Evolutionary conservation across 2,329 filamentous ascomycete genomes (phyloP).

Genomic region (Camptophora hylomeconis): DNA sequence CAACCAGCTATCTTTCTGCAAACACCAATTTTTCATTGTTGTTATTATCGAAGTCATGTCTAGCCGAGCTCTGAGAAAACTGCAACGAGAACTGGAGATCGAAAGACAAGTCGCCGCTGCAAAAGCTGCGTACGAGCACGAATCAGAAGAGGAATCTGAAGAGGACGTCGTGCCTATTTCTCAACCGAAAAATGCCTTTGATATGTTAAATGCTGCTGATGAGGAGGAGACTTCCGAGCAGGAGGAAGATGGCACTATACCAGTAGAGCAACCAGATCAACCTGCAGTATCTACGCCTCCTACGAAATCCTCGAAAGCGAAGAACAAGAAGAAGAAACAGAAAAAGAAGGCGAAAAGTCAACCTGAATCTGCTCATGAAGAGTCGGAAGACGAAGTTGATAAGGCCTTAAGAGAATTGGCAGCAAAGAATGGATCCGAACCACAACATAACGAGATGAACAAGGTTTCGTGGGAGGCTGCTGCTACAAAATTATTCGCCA

Average conservation of each 20-base stretch:
- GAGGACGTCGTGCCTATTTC: conserved; percentile 24
- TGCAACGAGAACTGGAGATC: conserved; percentile 49
- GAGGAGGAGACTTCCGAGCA: conserved; percentile 26
- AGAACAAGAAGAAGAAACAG: conserved; percentile 51
- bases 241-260: conserved; percentile 15
- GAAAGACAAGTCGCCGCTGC: conserved; percentile 34
- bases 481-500: conserved; percentile 41
- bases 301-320: conserved; percentile 22
- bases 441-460: background rate
- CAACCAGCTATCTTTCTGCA: no score
- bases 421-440: conserved; percentile 22
- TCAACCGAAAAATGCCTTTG: conserved; percentile 32
- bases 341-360: conserved; percentile 34
- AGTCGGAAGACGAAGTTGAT: conserved; percentile 52
- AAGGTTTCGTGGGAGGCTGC: conserved; percentile 27
- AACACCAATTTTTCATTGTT: no score
- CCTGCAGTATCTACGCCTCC: conserved; percentile 11
- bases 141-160: conserved; percentile 26
- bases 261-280: conserved; percentile 10
- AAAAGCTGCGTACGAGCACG: conserved; percentile 18
- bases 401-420: conserved; percentile 47
- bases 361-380: conserved; percentile 11
- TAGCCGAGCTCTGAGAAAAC: conserved; percentile 50
- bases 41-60: conserved; percentile 51
- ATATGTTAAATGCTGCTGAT: conserved; percentile 36